Evolutionary conservation across 2,329 filamentous ascomycete genomes (phyloP).

Genomic region (Paraphaeosphaeria sporulosa): DNA sequence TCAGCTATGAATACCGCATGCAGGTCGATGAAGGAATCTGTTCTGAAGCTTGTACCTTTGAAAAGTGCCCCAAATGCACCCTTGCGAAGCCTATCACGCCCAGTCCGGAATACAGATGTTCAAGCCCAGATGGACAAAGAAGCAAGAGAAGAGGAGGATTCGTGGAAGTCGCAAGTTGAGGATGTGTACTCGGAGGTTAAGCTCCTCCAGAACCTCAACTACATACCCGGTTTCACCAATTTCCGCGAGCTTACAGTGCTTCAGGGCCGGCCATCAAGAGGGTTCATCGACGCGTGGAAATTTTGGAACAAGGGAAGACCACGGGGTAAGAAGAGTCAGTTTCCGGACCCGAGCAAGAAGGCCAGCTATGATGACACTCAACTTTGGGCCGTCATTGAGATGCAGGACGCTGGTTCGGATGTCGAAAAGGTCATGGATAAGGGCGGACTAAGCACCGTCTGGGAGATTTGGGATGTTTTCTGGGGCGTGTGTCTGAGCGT

Average conservation of each 20-base stretch:
- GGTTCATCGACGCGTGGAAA: slow-evolving; percentile 58
- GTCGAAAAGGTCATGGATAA: slow-evolving; percentile 51
- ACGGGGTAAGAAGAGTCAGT: slow-evolving; percentile 57
- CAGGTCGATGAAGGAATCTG: slow-evolving; percentile 51
- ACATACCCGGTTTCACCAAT: slow-evolving; percentile 68
- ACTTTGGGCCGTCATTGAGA: slow-evolving; percentile 70
- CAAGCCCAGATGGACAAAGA: slow-evolving; percentile 33
- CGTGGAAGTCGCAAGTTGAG: slow-evolving; percentile 53
- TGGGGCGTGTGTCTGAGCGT: slow-evolving; percentile 70
- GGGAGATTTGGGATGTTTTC: slow-evolving; percentile 68
- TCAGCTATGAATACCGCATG: slow-evolving; percentile 42
- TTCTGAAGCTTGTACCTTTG: slow-evolving; percentile 55
- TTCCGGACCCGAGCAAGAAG: slow-evolving; percentile 64
- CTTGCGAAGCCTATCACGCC: slow-evolving; percentile 39
- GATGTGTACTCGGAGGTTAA: slow-evolving; percentile 57
- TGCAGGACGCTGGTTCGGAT: slow-evolving; percentile 70
- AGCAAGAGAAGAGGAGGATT: slow-evolving; percentile 47
- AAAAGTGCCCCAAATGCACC: slow-evolving; percentile 43
- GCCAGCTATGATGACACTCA: slow-evolving; percentile 62
- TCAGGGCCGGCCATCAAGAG: slow-evolving; percentile 61
- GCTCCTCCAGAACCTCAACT: slow-evolving; percentile 65
- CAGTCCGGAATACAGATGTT: slow-evolving; percentile 58
- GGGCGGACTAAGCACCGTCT: slow-evolving; percentile 49
- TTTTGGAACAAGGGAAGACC: slow-evolving; percentile 53
- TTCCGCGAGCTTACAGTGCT: slow-evolving; percentile 67